Conservation (phyloP, 2,329 filamentous ascomycete species). For the Fusarium austroafricanum region DNA sequence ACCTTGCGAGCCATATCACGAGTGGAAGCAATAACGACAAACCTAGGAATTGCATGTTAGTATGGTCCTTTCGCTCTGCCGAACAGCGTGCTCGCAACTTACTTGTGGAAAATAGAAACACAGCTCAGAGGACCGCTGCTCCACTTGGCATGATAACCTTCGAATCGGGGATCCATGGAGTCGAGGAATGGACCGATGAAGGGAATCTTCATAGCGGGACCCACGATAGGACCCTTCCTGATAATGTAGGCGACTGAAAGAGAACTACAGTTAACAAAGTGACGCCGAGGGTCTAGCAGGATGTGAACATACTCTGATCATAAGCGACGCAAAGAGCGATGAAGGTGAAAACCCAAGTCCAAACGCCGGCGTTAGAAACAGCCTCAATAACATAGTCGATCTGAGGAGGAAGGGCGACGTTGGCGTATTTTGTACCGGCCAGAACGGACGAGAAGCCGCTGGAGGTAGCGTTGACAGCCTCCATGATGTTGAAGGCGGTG, state of each 20-base stretch:
- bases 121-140: slow-evolving; percentile 90
- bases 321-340: slow-evolving; percentile 80
- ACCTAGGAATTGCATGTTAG: slow-evolving; percentile 63
- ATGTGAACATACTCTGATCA: slow-evolving; percentile 80
- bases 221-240: slow-evolving; percentile 80
- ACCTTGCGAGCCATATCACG: slow-evolving; percentile 97
- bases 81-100: slow-evolving; percentile 50
- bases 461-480: slow-evolving; percentile 70
- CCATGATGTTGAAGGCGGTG: slow-evolving; percentile 54
- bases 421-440: slow-evolving; percentile 67
- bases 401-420: slow-evolving; percentile 64
- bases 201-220: slow-evolving; percentile 80
- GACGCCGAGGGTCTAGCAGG: not conserved
- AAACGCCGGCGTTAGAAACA: slow-evolving; percentile 67
- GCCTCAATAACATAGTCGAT: slow-evolving; percentile 66
- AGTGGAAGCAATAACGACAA: slow-evolving; percentile 95
- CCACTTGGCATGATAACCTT: slow-evolving; percentile 94
- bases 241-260: slow-evolving; percentile 76
- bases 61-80: not conserved
- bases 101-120: slow-evolving; percentile 99
- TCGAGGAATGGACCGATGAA: slow-evolving; percentile 97
- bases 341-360: slow-evolving; percentile 76
- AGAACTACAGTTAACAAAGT: slow-evolving; percentile 35
- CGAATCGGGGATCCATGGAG: slow-evolving; percentile 91
- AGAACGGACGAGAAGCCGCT: slow-evolving; percentile 74